Conservation (phyloP, 371 early-diverging fungal species). For the Lichtheimia ramosa region DNA sequence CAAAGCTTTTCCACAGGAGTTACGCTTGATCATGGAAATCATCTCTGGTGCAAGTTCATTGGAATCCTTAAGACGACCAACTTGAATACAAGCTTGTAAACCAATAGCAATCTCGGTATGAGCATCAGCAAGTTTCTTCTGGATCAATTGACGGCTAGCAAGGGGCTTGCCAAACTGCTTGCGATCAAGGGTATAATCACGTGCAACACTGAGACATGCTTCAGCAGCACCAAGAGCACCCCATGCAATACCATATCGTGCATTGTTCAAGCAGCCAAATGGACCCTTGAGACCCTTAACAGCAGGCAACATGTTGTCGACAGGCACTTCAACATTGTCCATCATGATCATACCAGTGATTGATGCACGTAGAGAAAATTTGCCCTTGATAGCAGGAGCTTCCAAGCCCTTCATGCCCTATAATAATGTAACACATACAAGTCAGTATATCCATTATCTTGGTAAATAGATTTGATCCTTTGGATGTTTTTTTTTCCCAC, state of each 20-base stretch:
- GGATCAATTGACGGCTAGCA: conserved; percentile 94
- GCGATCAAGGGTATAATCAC: conserved; percentile 89
- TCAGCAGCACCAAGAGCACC: conserved; percentile 97
- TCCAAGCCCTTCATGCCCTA: conserved; percentile 84
- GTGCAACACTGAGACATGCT: conserved; percentile 85
- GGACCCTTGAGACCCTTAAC: conserved; percentile 95
- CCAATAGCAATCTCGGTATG: conserved; percentile 93
- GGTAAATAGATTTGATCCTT: neutral
- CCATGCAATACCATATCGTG: conserved; percentile 97
- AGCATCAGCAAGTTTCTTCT: conserved; percentile 96
- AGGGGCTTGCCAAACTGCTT: conserved; percentile 93
- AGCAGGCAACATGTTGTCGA: conserved; percentile 85
- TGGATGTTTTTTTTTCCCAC: neutral
- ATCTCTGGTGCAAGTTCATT: conserved; percentile 90
- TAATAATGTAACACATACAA: neutral
- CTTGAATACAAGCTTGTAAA: conserved; percentile 89
- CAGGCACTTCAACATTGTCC: conserved; percentile 95
- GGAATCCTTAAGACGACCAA: conserved; percentile 92
- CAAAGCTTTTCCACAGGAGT: conserved; percentile 94
- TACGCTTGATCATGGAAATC: conserved; percentile 96
- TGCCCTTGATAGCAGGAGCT: conserved; percentile 92
- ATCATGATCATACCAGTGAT: conserved; percentile 98
- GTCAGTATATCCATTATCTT: neutral
- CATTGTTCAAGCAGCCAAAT: conserved; percentile 97
- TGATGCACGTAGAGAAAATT: conserved; percentile 94